Evolutionary conservation across 2,329 filamentous ascomycete genomes (phyloP).

Genomic region (Ambrosiella xylebori): DNA sequence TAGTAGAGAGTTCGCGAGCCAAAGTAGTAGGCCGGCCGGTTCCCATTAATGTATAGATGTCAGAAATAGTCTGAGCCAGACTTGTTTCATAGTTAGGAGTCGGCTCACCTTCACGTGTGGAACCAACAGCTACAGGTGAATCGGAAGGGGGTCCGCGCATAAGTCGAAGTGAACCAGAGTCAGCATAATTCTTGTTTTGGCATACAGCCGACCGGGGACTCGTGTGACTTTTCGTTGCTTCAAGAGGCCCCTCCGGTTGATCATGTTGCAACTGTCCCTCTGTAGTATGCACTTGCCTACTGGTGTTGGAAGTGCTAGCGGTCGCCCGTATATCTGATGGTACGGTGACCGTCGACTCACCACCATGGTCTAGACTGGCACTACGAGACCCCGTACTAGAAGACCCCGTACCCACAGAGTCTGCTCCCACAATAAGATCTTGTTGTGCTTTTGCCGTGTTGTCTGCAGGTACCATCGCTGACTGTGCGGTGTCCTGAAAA

Average conservation of each 20-base stretch:
- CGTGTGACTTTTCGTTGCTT: not conserved
- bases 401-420: not conserved
- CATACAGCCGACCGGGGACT: not conserved
- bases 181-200: conserved; percentile 7
- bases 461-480: not conserved
- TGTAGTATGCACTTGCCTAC: not conserved
- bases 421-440: not conserved
- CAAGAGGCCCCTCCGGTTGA: conserved; percentile 9
- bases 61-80: not conserved
- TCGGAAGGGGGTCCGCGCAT: conserved; percentile 7
- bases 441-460: not conserved
- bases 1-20: not conserved
- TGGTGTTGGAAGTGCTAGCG: not conserved
- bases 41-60: not conserved
- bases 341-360: not conserved
- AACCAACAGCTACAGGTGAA: not conserved
- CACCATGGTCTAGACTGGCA: not conserved
- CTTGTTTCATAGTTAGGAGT: not conserved
- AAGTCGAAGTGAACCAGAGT: not conserved
- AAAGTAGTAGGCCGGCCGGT: not conserved
- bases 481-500: not conserved
- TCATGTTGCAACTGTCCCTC: conserved; percentile 10
- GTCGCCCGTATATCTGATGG: not conserved
- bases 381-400: not conserved
- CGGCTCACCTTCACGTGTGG: not conserved